Evolutionary conservation across 2,329 filamentous ascomycete genomes (phyloP).

Genomic region (Cordyceps javanica): DNA sequence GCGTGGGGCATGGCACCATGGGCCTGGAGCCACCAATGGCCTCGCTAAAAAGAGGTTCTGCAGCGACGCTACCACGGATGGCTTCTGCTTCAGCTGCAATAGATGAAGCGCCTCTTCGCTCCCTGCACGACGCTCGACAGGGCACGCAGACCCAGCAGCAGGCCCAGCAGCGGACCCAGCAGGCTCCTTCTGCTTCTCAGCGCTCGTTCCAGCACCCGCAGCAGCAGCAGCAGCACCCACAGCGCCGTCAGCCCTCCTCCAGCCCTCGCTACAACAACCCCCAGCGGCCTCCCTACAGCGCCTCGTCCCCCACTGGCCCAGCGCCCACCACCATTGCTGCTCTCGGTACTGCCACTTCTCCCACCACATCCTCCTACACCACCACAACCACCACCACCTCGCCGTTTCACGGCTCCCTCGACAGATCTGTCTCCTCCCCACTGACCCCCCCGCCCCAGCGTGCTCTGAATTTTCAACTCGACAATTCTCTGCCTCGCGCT

Average conservation of each 20-base stretch:
- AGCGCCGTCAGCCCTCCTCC: neutral
- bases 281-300: neutral
- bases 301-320: neutral
- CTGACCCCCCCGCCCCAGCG: constrained; percentile 45
- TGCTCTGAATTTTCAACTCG: constrained; percentile 49
- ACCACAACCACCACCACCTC: neutral
- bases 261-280: neutral
- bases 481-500: constrained; percentile 30
- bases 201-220: neutral
- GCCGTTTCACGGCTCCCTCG: constrained; percentile 22
- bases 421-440: constrained; percentile 48
- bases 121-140: no score
- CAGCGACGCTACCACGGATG: neutral
- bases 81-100: constrained; percentile 6
- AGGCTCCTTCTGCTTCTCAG: neutral
- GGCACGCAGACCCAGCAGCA: neutral
- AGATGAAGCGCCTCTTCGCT: neutral
- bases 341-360: neutral
- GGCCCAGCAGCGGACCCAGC: neutral
- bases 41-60: constrained; percentile 15
- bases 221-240: neutral
- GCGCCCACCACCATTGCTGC: neutral
- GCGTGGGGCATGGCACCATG: constrained; percentile 20
- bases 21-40: constrained; percentile 18
- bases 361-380: constrained; percentile 10